Evolutionary conservation across 2,329 filamentous ascomycete species (phyloP).

Genomic region (Fusarium multiceps): DNA sequence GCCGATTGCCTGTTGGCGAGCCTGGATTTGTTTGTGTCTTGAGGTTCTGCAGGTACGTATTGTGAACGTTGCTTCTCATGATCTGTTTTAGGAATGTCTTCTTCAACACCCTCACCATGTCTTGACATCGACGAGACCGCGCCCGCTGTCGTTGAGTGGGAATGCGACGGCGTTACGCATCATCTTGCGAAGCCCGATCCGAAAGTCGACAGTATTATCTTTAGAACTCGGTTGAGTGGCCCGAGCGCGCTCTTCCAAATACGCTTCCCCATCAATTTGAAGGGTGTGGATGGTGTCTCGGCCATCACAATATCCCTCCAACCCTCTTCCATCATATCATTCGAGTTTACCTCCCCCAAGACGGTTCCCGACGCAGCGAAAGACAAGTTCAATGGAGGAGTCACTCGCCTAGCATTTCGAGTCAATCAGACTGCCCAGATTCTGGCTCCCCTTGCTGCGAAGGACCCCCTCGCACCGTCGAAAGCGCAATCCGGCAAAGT

Average conservation of each 20-base stretch:
- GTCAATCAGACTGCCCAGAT: background rate
- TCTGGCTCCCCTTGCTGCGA: background rate
- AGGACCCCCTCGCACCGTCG: slow-evolving; percentile 13
- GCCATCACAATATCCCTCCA: background rate
- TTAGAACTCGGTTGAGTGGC: background rate
- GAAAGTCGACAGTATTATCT: slow-evolving; percentile 12
- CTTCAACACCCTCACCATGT: slow-evolving; percentile 4
- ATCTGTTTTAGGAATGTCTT: slow-evolving; percentile 15
- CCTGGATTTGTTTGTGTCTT: background rate
- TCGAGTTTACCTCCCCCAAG: background rate
- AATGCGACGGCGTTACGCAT: slow-evolving; percentile 1
- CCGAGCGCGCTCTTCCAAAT: slow-evolving; percentile 3
- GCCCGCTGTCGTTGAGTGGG: slow-evolving; percentile 21
- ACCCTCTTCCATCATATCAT: slow-evolving; percentile 25
- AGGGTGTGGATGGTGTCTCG: slow-evolving; percentile 11
- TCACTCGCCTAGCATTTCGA: slow-evolving; percentile 1
- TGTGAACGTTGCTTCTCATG: background rate
- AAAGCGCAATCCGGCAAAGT: slow-evolving; percentile 27
- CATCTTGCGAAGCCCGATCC: slow-evolving; percentile 23
- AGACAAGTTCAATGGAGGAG: slow-evolving; percentile 5
- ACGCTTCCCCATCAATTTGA: slow-evolving; percentile 20
- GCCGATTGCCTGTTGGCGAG: slow-evolving; percentile 15
- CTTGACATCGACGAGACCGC: slow-evolving; percentile 16
- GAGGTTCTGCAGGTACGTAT: slow-evolving; percentile 5
- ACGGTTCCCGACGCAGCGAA: slow-evolving; percentile 1